Evolutionary conservation across 2,329 filamentous ascomycete genomes (phyloP), one percentile per base, ranked within the genome.

Genomic region (Aciculosporium take): DNA sequence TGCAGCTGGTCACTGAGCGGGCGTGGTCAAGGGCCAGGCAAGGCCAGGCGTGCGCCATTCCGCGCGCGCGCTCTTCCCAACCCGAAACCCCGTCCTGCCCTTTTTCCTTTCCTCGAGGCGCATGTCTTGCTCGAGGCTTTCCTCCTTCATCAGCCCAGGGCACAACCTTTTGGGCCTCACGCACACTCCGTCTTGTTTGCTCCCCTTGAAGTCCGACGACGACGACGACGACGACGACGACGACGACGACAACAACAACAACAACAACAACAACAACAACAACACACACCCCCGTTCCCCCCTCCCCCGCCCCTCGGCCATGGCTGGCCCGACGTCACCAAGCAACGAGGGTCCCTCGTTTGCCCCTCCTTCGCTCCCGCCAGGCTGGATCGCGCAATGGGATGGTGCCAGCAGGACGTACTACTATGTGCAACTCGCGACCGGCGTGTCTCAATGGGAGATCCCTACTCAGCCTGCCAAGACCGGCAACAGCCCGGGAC

Each of bases 371-470:
- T 63, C 66, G 36, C 67, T 81, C 40, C 77, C 77, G 38, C 62
- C 73, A 10, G 77, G 77, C 53, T 81, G 77, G 77, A 81, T 80
- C 53, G 75, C 76, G 44, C 77, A 81, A 62, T 81, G 77, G 77
- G 77, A 81, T 54, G 72, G 69, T 47, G 56, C 67, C 43, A 75
- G 68, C 57, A 72, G 67, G 57, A 79, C 79, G 57, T 81, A 81
- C 57, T 81, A 81, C 59, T 81, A 75, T 56, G 80, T 84, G 39
- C 79, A 84, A 59, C 72, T 84, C 41, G 78, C 76, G 40, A 84
- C 79, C 7, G 80, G 80, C 37, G 68, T 74, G 29, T 82, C 79
- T 47, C 79, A 84, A 60, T 84, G 81, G 80, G 79, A 84, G n/a
- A 69, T 72, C 25, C 80, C 80, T 25, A 83, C 75, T 12, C 67